Percentiles rank a stretch among this genome's conserved stretches.
phyloP scores from a whole-genome alignment of 305 asterid genomes.

The Petunia hybrid region DNA sequence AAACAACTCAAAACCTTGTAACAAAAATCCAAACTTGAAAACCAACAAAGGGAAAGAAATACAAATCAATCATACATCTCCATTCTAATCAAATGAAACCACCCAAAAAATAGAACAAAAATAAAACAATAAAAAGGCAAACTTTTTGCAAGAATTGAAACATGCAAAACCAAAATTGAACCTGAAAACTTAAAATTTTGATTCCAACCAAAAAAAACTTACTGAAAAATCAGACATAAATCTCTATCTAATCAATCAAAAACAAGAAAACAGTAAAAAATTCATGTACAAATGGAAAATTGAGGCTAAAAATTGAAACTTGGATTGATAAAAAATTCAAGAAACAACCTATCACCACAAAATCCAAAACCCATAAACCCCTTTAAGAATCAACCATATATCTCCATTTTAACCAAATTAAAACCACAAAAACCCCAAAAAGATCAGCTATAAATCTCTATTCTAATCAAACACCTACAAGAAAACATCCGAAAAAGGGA shows the following conservation, averaged over 20 bases:
- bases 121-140: not conserved
- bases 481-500: not conserved
- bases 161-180: conserved; percentile 4
- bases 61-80: not conserved
- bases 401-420: not conserved
- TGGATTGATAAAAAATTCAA: not conserved
- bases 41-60: not conserved
- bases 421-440: not conserved
- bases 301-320: not conserved
- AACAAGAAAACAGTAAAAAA: not conserved
- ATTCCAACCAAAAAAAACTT: not conserved
- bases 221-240: not conserved
- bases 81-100: not conserved
- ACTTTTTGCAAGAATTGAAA: not conserved
- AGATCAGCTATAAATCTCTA: conserved; percentile 16
- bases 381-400: not conserved
- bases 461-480: not conserved
- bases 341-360: not conserved
- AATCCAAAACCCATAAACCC: not conserved
- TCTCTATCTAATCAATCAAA: not conserved
- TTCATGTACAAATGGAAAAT: not conserved
- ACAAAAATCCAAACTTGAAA: not conserved
- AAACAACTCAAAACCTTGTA: not conserved
- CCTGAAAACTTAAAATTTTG: not conserved
- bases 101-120: not conserved